These are phyloP conservation scores for Podaxis mareebaensis DNA, from an alignment of 768 basidiomycete species.

Conservation along the genomic window DNA sequence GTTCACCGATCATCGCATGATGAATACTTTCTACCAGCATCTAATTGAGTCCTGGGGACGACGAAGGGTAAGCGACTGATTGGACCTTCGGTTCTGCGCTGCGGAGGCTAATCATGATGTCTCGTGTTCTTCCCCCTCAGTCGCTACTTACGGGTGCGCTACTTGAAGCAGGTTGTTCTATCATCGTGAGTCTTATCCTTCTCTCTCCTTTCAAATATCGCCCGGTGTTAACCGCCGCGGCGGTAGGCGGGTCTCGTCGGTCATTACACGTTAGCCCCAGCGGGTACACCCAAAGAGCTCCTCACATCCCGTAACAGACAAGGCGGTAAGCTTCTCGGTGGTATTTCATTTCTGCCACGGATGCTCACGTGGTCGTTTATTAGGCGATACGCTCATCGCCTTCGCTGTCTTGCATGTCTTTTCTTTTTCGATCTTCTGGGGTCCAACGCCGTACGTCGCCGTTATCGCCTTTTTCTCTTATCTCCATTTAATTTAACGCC, in stretches of 20 bases:
- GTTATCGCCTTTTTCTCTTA: background rate
- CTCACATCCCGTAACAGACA: conserved; percentile 57
- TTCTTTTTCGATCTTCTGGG: conserved; percentile 75
- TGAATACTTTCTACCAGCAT: conserved; percentile 28
- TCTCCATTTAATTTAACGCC: background rate
- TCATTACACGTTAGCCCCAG: conserved; percentile 62
- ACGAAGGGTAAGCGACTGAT: conserved; percentile 45
- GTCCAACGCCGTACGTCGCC: conserved; percentile 55
- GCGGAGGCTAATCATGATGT: background rate
- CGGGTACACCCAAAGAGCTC: conserved; percentile 43
- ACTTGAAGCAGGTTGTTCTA: conserved; percentile 57
- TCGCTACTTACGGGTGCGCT: conserved; percentile 67
- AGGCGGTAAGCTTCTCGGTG: conserved; percentile 37
- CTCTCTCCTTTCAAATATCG: too few relatives aligned
- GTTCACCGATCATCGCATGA: background rate
- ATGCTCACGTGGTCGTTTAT: background rate
- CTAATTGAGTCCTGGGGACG: conserved; percentile 79
- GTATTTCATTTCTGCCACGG: background rate
- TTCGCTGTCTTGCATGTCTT: conserved; percentile 81
- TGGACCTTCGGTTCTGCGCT: background rate
- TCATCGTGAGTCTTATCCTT: conserved; percentile 46
- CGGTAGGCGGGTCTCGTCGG: conserved; percentile 67
- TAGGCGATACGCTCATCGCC: conserved; percentile 66
- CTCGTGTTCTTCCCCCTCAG: conserved; percentile 26
- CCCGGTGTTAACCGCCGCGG: background rate